These are phyloP conservation scores for Phlyctochytrium arcticum DNA, from an alignment of 192 early-diverging fungal species.

Conservation along the genomic window DNA sequence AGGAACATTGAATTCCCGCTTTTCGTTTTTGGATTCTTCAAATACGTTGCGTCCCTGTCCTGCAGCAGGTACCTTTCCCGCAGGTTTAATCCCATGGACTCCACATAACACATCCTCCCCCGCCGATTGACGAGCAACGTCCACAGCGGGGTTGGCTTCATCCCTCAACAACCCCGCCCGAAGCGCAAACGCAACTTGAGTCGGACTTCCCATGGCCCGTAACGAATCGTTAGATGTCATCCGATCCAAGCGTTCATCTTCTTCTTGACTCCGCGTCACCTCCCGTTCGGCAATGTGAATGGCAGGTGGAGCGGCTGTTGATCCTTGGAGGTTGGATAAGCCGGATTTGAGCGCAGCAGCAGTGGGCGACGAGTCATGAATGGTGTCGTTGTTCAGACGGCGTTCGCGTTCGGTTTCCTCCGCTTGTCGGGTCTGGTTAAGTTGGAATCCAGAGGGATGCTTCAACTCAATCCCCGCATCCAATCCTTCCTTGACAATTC, in stretches of 20 bases:
- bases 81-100: conserved; percentile 5
- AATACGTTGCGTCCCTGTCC: neutral
- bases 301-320: neutral
- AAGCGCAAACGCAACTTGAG: conserved; percentile 10
- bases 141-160: neutral
- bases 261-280: neutral
- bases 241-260: conserved; percentile 10
- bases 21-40: conserved; percentile 2
- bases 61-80: neutral
- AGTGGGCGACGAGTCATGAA: neutral
- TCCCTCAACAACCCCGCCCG: conserved; percentile 1
- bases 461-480: neutral
- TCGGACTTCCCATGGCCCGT: neutral
- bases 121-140: neutral
- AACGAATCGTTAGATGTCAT: neutral
- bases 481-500: neutral
- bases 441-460: neutral
- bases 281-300: conserved; percentile 13
- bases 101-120: neutral
- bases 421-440: neutral
- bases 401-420: conserved; percentile 15
- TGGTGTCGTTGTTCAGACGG: neutral
- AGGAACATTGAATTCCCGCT: neutral
- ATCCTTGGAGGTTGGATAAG: neutral
- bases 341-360: neutral